Evolutionary conservation across 1,284 basidiomycete species (phyloP), one percentile per base, ranked within the genome.

Genomic region (Cutaneotrichosporon daszewskae): DNA sequence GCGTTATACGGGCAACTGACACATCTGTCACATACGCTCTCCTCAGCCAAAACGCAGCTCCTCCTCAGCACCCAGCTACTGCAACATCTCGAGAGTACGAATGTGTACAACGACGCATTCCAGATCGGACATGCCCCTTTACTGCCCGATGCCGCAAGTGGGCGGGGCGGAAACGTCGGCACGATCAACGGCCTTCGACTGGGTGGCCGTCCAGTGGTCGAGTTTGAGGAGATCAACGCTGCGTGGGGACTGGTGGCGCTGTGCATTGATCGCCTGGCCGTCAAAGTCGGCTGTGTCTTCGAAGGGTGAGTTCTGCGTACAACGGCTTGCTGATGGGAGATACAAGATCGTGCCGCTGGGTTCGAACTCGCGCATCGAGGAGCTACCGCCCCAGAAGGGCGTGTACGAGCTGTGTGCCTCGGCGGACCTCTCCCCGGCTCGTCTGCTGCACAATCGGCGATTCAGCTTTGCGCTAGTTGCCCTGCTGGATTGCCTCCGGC

Each of bases 181-280:
- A 97, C 94, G 9, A 98, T 99, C 69, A 98, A 98, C 62, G 91
- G 91, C 1, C 76, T 98, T 13, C 79, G 95, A 19, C 72, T 98
- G 13, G 95, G 95, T 2, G 79, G 92, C 49, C 79, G 92, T 10
- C 83, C 60, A 0, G 57, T 87, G 79, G 89, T 98, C 22, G 94
- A 97, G 63, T 99, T 94, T 92, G 81, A 87, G 5, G 95, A 99
- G 72, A 92, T 98, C 68, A 98, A 98, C 64, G 95, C 95, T 5
- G 95, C 95, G 3, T 96, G 94, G 90, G 95, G 95, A 0, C 87
- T 97, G 62, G 88, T 90, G 0, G 76, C 94, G n/a, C 74, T 98
- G 17, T 76, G 97, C 40, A 74, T 98, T 13, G 87, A 92, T 58
- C 90, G 90, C 5, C 80, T 98, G 39, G 87, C 88, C 4, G 78